Conservation (phyloP, 2,329 filamentous ascomycete genomes). For the Cercospora beticola region DNA sequence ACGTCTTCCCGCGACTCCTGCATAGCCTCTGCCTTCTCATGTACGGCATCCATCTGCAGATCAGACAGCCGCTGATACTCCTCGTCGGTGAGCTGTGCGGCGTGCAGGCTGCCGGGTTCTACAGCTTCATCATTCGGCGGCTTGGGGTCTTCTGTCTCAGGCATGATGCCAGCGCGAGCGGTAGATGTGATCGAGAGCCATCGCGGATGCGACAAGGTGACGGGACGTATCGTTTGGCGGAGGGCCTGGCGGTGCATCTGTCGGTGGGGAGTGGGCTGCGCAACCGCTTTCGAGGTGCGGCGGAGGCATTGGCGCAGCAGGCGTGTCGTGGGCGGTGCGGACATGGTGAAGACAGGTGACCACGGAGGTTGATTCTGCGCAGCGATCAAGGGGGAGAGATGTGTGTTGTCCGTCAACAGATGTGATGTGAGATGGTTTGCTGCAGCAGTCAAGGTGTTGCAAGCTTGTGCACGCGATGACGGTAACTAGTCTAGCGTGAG, state of each 20-base stretch:
- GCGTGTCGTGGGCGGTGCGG: slow-evolving; percentile 27
- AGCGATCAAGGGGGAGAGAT: neutral
- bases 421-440: neutral
- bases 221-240: slow-evolving; percentile 14
- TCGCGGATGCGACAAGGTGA: slow-evolving; percentile 20
- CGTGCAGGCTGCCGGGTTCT: slow-evolving; percentile 44
- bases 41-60: slow-evolving; percentile 64
- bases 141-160: slow-evolving; percentile 42
- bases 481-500: neutral
- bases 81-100: slow-evolving; percentile 65
- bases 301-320: slow-evolving; percentile 28
- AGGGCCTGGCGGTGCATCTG: slow-evolving; percentile 4
- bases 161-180: slow-evolving; percentile 43
- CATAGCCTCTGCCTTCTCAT: slow-evolving; percentile 65
- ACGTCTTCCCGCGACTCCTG: slow-evolving; percentile 73
- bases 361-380: neutral
- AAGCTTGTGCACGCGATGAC: neutral
- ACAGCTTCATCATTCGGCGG: slow-evolving; percentile 38
- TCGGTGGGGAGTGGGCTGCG: slow-evolving; percentile 16
- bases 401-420: neutral
- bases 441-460: neutral
- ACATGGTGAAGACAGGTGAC: slow-evolving; percentile 23
- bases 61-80: slow-evolving; percentile 80
- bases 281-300: slow-evolving; percentile 23
- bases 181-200: slow-evolving; percentile 24